Conservation (phyloP, 108 stramenopile genomes). For the Thalassiosira profunda region DNA sequence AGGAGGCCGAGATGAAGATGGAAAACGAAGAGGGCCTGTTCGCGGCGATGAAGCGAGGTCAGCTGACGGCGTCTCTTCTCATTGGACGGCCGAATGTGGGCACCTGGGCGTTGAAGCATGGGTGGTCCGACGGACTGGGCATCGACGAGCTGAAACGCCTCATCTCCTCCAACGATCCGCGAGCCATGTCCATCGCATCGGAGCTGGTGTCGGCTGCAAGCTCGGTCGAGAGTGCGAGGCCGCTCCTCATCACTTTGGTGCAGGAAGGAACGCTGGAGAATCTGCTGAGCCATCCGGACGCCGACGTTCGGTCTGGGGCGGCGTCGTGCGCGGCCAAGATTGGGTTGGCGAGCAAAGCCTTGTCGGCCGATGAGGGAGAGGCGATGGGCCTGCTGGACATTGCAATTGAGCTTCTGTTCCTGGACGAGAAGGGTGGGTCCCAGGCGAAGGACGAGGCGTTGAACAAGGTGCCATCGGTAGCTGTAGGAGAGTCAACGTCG, state of each 20-base stretch:
- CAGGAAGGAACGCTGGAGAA: slow-evolving; percentile 58
- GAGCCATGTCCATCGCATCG: slow-evolving; percentile 82
- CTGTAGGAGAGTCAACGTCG: slow-evolving; percentile 49
- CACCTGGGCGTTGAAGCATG: slow-evolving; percentile 72
- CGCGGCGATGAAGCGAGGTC: slow-evolving; percentile 64
- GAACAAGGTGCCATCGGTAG: slow-evolving; percentile 12
- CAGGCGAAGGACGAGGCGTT: not conserved
- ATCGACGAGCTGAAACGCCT: slow-evolving; percentile 47
- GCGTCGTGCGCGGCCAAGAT: slow-evolving; percentile 89
- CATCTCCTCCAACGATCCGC: slow-evolving; percentile 62
- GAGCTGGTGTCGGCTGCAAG: slow-evolving; percentile 81
- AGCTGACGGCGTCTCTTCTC: slow-evolving; percentile 67
- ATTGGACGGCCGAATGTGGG: slow-evolving; percentile 71
- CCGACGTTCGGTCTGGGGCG: slow-evolving; percentile 80
- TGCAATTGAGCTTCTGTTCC: slow-evolving; percentile 79
- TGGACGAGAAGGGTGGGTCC: slow-evolving; percentile 43
- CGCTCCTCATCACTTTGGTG: slow-evolving; percentile 58
- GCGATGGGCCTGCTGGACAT: slow-evolving; percentile 76
- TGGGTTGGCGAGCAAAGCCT: slow-evolving; percentile 70
- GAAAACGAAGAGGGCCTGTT: slow-evolving; percentile 40
- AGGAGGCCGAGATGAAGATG: slow-evolving; percentile 38
- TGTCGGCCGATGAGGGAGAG: slow-evolving; percentile 72
- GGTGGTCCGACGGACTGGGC: slow-evolving; percentile 59
- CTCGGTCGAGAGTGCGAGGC: slow-evolving; percentile 69
- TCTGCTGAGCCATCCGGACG: slow-evolving; percentile 63